A percentile compares a stretch with the other conserved stretches of the same genome.
phyloP scores from a whole-genome alignment of 2,329 filamentous ascomycete genomes.

The Pseudopyrenochaeta lycopersici region DNA sequence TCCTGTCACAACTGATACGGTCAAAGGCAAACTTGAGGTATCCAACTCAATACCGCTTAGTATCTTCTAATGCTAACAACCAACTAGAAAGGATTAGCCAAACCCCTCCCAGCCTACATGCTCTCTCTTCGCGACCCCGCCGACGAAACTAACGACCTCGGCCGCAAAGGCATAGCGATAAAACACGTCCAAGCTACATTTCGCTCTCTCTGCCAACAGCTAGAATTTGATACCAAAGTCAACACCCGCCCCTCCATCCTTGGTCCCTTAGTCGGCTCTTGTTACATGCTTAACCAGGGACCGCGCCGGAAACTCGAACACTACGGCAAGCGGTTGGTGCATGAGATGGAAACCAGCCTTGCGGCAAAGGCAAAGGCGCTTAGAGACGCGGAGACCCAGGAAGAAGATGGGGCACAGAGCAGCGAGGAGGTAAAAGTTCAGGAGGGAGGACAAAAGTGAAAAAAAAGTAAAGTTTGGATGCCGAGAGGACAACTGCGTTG shows the following conservation, averaged over 20 bases:
- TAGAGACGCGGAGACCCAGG: constrained; percentile 13
- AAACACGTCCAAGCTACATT: constrained; percentile 61
- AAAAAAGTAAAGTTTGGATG: not conserved
- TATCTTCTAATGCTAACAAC: constrained; percentile 10
- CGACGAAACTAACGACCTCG: constrained; percentile 66
- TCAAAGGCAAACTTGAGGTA: constrained; percentile 28
- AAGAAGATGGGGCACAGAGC: not conserved
- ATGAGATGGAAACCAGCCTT: constrained; percentile 6
- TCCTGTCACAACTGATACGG: constrained; percentile 24
- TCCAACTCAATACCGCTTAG: not conserved
- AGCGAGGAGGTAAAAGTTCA: not conserved
- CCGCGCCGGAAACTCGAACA: constrained; percentile 21
- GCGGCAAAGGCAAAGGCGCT: constrained; percentile 19
- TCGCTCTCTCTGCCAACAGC: constrained; percentile 13
- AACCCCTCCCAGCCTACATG: constrained; percentile 41
- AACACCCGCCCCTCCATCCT: constrained; percentile 33
- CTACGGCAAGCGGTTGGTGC: constrained; percentile 19
- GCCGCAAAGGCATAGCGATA: constrained; percentile 58
- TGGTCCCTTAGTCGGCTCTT: constrained; percentile 25
- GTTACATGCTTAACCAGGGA: constrained; percentile 21
- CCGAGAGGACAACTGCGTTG: not conserved
- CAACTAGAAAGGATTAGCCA: constrained; percentile 17
- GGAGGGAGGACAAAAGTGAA: not conserved
- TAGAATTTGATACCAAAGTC: constrained; percentile 18
- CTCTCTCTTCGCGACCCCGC: constrained; percentile 69